phyloP scores from a whole-genome alignment of 2,329 filamentous ascomycete species.

The Macrophomina tecta region DNA sequence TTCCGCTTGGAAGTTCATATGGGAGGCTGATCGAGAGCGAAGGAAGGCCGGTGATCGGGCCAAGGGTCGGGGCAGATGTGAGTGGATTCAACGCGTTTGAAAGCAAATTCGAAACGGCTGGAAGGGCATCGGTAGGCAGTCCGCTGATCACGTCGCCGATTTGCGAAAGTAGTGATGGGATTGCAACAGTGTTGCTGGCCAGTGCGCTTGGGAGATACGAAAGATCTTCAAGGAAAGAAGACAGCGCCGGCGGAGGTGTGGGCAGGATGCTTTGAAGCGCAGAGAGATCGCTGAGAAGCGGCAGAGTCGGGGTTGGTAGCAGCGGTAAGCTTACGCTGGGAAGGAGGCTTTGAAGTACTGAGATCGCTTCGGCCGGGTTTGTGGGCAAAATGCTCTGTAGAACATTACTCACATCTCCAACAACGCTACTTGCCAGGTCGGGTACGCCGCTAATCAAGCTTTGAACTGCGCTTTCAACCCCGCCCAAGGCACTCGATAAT shows the following conservation, averaged over 20 bases:
- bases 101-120: neutral
- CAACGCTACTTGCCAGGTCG: neutral
- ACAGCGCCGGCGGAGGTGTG: neutral
- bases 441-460: neutral
- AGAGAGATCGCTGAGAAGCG: neutral
- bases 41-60: neutral
- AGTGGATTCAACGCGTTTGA: neutral
- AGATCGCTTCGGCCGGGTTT: neutral
- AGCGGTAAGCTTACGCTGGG: neutral
- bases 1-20: neutral
- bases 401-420: neutral
- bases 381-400: conserved; percentile 6
- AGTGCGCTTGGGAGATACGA: neutral
- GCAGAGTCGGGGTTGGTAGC: neutral
- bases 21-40: neutral
- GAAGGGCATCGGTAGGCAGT: neutral
- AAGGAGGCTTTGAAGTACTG: neutral
- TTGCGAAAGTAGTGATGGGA: neutral
- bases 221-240: neutral
- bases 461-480: neutral
- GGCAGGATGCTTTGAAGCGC: neutral
- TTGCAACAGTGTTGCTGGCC: neutral
- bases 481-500: conserved; percentile 5
- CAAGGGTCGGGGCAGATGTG: neutral
- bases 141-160: neutral